phyloP scores from a whole-genome alignment of 805 yeast species.

The Kluyveromyces siamensis region DNA sequence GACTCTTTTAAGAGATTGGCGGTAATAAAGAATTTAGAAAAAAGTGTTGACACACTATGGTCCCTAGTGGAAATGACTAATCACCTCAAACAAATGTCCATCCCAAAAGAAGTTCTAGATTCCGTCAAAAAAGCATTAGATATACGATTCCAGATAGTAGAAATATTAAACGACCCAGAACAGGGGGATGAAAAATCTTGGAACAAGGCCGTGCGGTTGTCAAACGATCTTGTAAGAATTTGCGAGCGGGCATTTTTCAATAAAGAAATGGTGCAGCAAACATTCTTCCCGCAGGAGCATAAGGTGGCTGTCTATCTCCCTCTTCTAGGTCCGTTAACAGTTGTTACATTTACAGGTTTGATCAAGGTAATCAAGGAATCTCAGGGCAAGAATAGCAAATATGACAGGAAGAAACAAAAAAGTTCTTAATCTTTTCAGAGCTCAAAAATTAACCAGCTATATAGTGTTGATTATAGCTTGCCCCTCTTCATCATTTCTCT shows the following conservation, averaged over 20 bases:
- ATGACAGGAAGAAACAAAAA: constrained; percentile 2
- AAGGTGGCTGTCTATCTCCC: constrained; percentile 92
- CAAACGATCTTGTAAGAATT: constrained; percentile 35
- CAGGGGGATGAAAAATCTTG: constrained; percentile 26
- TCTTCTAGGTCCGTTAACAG: constrained; percentile 71
- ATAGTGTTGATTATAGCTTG: no score
- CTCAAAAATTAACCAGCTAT: not conserved
- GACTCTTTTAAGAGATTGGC: constrained; percentile 58
- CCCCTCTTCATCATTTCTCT: no score
- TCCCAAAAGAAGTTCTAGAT: constrained; percentile 60
- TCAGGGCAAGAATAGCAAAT: not conserved
- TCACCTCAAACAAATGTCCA: constrained; percentile 69
- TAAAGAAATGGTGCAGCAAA: constrained; percentile 91
- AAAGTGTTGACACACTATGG: constrained; percentile 58
- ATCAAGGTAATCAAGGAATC: constrained; percentile 37
- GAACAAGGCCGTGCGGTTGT: constrained; percentile 47
- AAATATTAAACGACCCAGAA: constrained; percentile 22
- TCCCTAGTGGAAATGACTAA: constrained; percentile 63
- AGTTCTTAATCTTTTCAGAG: not conserved
- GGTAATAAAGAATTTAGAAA: constrained; percentile 46
- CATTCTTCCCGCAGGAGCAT: constrained; percentile 91
- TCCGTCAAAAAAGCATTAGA: constrained; percentile 47
- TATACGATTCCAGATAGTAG: constrained; percentile 26
- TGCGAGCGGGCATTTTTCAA: constrained; percentile 76
- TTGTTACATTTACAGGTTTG: constrained; percentile 50